Evolutionary conservation across 1,284 basidiomycete species (phyloP).

Genomic region (Flammula alnicola): DNA sequence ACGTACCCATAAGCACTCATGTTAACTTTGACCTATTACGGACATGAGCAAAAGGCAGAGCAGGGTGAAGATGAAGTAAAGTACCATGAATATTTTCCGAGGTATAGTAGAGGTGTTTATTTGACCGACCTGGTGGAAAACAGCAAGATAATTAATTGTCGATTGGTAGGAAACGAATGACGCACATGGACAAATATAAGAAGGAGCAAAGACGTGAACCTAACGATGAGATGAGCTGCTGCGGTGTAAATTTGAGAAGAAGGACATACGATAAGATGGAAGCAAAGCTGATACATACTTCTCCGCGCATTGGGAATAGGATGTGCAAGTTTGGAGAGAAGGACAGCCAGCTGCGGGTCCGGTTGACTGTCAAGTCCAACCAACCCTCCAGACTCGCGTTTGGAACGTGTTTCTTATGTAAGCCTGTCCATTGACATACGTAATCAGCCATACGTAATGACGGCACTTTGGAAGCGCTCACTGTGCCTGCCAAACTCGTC

Average conservation of each 20-base stretch:
- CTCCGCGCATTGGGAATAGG: conserved; percentile 62
- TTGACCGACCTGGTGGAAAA: conserved; percentile 80
- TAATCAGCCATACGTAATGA: conserved; percentile 22
- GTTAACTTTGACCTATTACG: conserved; percentile 65
- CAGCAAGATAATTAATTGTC: conserved; percentile 32
- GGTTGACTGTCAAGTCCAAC: conserved; percentile 1
- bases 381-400: conserved; percentile 31
- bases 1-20: conserved; percentile 24
- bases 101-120: conserved; percentile 77
- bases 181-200: conserved; percentile 81
- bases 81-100: conserved; percentile 73
- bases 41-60: conserved; percentile 19
- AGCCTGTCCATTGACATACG: too few relatives aligned
- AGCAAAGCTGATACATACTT: conserved; percentile 71
- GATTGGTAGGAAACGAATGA: conserved; percentile 19
- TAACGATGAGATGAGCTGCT: conserved; percentile 36
- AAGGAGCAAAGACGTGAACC: conserved; percentile 66
- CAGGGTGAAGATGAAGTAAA: conserved; percentile 8
- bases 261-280: conserved; percentile 68
- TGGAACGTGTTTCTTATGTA: conserved; percentile 40
- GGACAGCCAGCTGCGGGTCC: not conserved
- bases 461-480: conserved; percentile 8
- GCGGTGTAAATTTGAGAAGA: conserved; percentile 10
- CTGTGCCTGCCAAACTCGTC: not conserved
- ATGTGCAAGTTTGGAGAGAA: conserved; percentile 12